These are phyloP conservation scores for Gastrolobium bilobum DNA, from an alignment of 306 rosid species.

Conservation along the genomic window DNA sequence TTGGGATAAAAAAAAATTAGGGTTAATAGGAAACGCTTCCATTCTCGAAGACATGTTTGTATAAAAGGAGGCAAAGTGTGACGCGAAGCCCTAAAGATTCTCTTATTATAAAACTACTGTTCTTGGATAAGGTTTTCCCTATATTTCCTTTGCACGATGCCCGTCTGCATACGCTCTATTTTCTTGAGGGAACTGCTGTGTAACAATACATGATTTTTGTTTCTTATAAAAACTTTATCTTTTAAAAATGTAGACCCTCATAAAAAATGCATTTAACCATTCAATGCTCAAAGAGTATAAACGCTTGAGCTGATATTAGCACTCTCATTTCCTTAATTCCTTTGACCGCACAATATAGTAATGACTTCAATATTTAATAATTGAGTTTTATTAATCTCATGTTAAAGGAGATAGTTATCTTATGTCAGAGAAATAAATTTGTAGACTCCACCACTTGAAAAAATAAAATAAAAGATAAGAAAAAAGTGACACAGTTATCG, in stretches of 20 bases:
- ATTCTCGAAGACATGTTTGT: slow-evolving; percentile 71
- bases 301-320: neutral
- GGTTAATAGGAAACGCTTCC: slow-evolving; percentile 52
- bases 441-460: no score
- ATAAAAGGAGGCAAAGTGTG: slow-evolving; percentile 68
- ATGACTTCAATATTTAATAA: neutral
- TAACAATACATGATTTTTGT: neutral
- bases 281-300: neutral
- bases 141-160: slow-evolving; percentile 17
- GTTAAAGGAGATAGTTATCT: no score
- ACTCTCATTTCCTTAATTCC: neutral
- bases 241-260: neutral
- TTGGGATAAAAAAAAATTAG: slow-evolving; percentile 18
- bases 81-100: slow-evolving; percentile 74
- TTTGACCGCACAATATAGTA: slow-evolving; percentile 46
- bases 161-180: neutral
- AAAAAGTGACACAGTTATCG: no score
- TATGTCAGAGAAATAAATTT: no score
- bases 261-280: slow-evolving; percentile 2
- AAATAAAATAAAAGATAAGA: no score
- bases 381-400: no score
- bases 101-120: slow-evolving; percentile 45
- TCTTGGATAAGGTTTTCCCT: slow-evolving; percentile 56
- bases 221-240: neutral
- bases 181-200: neutral